These are phyloP conservation scores for Linum lewisii DNA, from an alignment of 345 rosid species.

Conservation along the genomic window DNA sequence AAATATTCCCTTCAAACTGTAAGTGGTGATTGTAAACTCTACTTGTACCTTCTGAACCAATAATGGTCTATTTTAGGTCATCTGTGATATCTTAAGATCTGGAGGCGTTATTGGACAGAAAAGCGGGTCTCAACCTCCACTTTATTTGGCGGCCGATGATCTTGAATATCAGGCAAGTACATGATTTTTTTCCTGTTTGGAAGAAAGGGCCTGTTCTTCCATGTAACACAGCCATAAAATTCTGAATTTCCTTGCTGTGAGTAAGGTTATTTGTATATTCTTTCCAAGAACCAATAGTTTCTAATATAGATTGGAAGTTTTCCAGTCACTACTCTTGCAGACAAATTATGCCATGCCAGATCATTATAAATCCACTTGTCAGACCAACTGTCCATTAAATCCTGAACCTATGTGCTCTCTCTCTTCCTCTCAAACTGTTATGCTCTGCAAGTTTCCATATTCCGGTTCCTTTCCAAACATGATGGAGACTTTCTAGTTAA, in stretches of 20 bases:
- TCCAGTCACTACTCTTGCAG: too few relatives aligned
- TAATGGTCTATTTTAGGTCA: constrained; percentile 22
- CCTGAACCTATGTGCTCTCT: too few relatives aligned
- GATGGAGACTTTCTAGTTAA: background rate
- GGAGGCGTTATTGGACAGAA: constrained; percentile 30
- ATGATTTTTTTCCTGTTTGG: too few relatives aligned
- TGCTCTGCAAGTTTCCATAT: background rate
- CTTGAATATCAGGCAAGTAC: constrained; percentile 39
- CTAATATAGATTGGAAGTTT: too few relatives aligned
- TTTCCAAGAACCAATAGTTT: too few relatives aligned
- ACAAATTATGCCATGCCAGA: too few relatives aligned
- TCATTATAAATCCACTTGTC: too few relatives aligned
- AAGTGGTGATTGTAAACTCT: background rate
- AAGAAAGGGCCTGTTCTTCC: background rate
- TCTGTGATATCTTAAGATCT: constrained; percentile 36
- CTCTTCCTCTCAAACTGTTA: too few relatives aligned
- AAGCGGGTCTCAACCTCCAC: constrained; percentile 26
- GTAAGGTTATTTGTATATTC: too few relatives aligned
- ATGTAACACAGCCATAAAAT: too few relatives aligned
- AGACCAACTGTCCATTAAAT: too few relatives aligned
- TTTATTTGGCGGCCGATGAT: constrained; percentile 45
- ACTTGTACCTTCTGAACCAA: constrained; percentile 5
- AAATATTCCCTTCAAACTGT: background rate
- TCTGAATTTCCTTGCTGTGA: too few relatives aligned
- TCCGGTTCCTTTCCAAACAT: background rate